Evolutionary conservation across 2,329 filamentous ascomycete species (phyloP).

Genomic region (Lachnellula subtilissima): DNA sequence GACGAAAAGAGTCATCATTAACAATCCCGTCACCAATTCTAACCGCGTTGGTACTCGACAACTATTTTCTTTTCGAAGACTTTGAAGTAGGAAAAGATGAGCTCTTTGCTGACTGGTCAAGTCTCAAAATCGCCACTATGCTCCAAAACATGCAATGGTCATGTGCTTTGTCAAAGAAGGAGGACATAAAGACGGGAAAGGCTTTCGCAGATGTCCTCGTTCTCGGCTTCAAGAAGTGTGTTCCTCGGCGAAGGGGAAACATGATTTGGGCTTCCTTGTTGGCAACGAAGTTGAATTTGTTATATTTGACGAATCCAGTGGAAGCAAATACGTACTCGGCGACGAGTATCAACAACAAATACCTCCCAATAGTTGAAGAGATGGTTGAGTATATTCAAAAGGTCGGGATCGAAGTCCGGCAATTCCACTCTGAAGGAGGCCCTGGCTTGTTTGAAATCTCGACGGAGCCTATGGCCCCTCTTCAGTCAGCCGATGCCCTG

Average conservation of each 20-base stretch:
- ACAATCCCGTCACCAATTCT: slow-evolving; percentile 58
- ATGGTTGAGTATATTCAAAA: slow-evolving; percentile 55
- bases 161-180: slow-evolving; percentile 60
- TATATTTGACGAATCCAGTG: slow-evolving; percentile 6
- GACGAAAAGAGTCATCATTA: slow-evolving; percentile 30
- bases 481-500: slow-evolving; percentile 66
- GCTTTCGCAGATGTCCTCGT: slow-evolving; percentile 56
- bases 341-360: slow-evolving; percentile 61
- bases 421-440: slow-evolving; percentile 69
- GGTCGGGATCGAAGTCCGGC: slow-evolving; percentile 55
- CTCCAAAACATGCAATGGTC: slow-evolving; percentile 54
- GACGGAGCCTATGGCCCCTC: slow-evolving; percentile 54
- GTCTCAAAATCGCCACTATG: slow-evolving; percentile 50
- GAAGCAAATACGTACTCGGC: slow-evolving; percentile 44
- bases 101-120: slow-evolving; percentile 55
- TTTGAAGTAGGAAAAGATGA: slow-evolving; percentile 59
- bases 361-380: slow-evolving; percentile 55
- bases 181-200: slow-evolving; percentile 40
- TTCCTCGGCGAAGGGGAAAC: slow-evolving; percentile 40
- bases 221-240: slow-evolving; percentile 53
- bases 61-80: slow-evolving; percentile 42
- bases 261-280: slow-evolving; percentile 55
- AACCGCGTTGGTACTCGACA: slow-evolving; percentile 63
- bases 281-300: slow-evolving; percentile 29
- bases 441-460: slow-evolving; percentile 74